phyloP scores from a whole-genome alignment of 2,329 filamentous ascomycete species.

The Aureobasidium leucospermi region DNA sequence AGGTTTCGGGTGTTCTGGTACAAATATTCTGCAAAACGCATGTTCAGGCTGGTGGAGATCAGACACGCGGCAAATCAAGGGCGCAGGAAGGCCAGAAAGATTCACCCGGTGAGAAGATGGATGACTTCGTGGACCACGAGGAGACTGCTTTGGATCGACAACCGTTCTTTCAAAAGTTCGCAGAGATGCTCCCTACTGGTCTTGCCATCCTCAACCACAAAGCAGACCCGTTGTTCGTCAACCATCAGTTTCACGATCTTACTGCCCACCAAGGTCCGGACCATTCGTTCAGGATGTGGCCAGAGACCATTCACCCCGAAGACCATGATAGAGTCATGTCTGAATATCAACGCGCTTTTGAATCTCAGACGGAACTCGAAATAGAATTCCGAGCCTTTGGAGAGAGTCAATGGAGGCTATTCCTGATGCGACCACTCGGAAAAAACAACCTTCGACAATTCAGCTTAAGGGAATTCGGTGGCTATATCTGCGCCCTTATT shows the following conservation, averaged over 20 bases:
- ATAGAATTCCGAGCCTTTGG: slow-evolving; percentile 37
- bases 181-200: slow-evolving; percentile 39
- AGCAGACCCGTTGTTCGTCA: slow-evolving; percentile 39
- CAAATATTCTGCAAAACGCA: too few relatives aligned
- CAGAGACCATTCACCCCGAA: slow-evolving; percentile 37
- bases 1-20: too few relatives aligned
- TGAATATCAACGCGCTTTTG: slow-evolving; percentile 39
- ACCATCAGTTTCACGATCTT: too few relatives aligned
- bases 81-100: too few relatives aligned
- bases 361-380: slow-evolving; percentile 30
- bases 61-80: too few relatives aligned
- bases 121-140: background rate
- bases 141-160: slow-evolving; percentile 27
- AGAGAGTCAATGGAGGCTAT: slow-evolving; percentile 32
- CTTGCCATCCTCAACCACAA: slow-evolving; percentile 39
- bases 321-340: slow-evolving; percentile 40
- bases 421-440: slow-evolving; percentile 36
- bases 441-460: slow-evolving; percentile 30
- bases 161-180: slow-evolving; percentile 37
- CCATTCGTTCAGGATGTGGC: slow-evolving; percentile 39
- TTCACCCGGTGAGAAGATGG: too few relatives aligned
- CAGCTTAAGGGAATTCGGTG: too few relatives aligned
- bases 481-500: slow-evolving; percentile 40
- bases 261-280: slow-evolving; percentile 32
- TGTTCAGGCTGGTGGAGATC: too few relatives aligned